Evolutionary conservation across 2,329 filamentous ascomycete species (phyloP).

Genomic region (Neonectria sp.): DNA sequence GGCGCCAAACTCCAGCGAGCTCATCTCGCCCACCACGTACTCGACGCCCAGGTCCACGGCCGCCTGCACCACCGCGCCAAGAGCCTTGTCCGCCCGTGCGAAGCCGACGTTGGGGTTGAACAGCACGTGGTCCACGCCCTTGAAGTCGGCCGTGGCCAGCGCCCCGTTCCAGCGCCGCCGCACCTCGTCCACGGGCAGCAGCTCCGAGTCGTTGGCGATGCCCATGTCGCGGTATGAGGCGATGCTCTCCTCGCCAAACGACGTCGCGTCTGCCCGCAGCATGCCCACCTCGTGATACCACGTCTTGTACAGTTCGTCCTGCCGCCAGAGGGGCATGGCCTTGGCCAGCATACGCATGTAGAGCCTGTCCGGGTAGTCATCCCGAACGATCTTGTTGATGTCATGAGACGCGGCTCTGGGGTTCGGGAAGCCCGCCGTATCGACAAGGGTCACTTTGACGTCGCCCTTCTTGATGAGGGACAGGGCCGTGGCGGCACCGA

Average conservation of each 20-base stretch:
- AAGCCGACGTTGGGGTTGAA: slow-evolving; percentile 73
- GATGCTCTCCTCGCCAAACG: slow-evolving; percentile 63
- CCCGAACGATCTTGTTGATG: slow-evolving; percentile 61
- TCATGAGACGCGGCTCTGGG: slow-evolving; percentile 63
- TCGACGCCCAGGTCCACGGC: slow-evolving; percentile 68
- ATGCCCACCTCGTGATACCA: slow-evolving; percentile 73
- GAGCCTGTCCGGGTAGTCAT: slow-evolving; percentile 58
- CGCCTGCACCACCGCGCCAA: slow-evolving; percentile 68
- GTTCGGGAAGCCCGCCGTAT: slow-evolving; percentile 55
- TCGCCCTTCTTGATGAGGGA: slow-evolving; percentile 50
- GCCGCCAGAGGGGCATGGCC: slow-evolving; percentile 58
- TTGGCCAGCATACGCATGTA: slow-evolving; percentile 59
- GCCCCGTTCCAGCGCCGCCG: slow-evolving; percentile 69
- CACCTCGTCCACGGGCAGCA: slow-evolving; percentile 66
- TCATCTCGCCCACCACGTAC: slow-evolving; percentile 68
- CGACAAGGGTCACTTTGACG: slow-evolving; percentile 54
- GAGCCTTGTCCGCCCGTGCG: slow-evolving; percentile 70
- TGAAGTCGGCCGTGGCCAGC: slow-evolving; percentile 71
- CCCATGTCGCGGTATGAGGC: slow-evolving; percentile 53
- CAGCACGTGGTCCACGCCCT: slow-evolving; percentile 67
- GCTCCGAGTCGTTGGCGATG: slow-evolving; percentile 57
- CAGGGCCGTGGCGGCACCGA: slow-evolving; percentile 60
- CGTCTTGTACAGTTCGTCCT: slow-evolving; percentile 64
- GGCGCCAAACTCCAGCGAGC: slow-evolving; percentile 61
- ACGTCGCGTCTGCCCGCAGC: slow-evolving; percentile 58